phyloP scores from a whole-genome alignment of 345 rosid genomes.

The Eucalyptus shirleyi region DNA sequence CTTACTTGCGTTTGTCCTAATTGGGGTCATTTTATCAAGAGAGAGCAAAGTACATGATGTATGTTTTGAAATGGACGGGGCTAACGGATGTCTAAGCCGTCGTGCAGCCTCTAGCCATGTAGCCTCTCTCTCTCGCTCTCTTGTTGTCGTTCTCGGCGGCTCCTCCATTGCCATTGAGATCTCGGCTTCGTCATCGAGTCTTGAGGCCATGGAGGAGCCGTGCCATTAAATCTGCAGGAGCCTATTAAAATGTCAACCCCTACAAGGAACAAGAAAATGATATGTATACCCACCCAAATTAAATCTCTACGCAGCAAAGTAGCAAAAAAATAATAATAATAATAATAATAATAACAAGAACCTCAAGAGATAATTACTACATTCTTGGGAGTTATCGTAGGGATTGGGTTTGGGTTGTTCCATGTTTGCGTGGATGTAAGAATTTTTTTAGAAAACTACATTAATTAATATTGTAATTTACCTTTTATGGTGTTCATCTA shows the following conservation, averaged over 20 bases:
- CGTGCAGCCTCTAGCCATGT: background rate
- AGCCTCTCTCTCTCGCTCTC: background rate
- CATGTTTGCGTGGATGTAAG: rapidly evolving
- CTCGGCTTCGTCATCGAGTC: background rate
- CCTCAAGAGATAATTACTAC: background rate
- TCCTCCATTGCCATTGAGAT: background rate
- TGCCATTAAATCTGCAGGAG: background rate
- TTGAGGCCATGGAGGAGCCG: background rate
- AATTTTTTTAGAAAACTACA: rapidly evolving
- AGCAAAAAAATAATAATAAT: background rate
- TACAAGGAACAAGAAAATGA: background rate
- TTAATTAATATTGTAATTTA: no score
- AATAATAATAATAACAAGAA: no score
- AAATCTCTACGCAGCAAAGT: background rate
- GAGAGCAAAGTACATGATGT: background rate
- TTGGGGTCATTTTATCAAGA: background rate
- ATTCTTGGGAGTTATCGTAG: background rate
- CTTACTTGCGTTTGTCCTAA: background rate
- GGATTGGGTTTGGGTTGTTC: background rate
- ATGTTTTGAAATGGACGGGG: background rate
- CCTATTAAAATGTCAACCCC: background rate
- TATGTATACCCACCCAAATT: background rate
- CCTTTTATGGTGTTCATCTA: no score
- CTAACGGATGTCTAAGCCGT: background rate
- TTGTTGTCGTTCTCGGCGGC: rapidly evolving